Base-by-base conservation (phyloP, 2,329 filamentous ascomycete species). In the Clarireedia hainanense region DNA sequence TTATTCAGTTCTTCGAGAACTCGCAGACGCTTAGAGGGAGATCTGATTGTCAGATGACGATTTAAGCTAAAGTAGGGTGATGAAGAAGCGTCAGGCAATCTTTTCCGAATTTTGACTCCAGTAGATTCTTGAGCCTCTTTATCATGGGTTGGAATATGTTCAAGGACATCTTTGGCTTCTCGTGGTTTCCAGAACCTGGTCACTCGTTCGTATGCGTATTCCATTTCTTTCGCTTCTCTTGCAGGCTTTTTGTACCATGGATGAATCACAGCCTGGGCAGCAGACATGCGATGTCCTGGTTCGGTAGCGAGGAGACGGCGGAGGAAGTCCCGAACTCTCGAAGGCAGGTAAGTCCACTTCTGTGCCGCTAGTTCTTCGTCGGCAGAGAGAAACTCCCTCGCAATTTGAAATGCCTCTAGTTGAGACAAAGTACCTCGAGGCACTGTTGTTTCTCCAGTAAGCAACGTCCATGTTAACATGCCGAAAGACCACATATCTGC, bases 181-280 rank as follows among this genome's bases (percentile, higher is more conserved):
- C 66, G 61, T 53, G 59, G 55, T 27, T 57, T 60, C 68, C 68
- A 69, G 46, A 62, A 65, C 30, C 58, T 45, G 23, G 60, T 61
- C 7, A 63, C 59, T 55, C 61, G 58, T 12, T 55, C 26, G 39
- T 64, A 67, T 10, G 62, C 57, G n/a, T 63, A 58, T 30, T 65
- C 58, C 20, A 67, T 58, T 5, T 59, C 52, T 10, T 37, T 37
- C n/a, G 62, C 64, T 56, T 67, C 64, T 1, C 57, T 42, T 9
- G 26, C 43, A 20, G 63, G 63, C 20, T 60, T 60, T 17, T 55
- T 63, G 55, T 75, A 69, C 74, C 74, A 76, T 34, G 55, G 40
- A 60, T 76, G 72, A 17, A 57, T 45, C 48, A 70, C 63, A 20
- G 70, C 68, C 57, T 69, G 50, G 1, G 45, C 37, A 5, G 71